A percentile compares a stretch with the other conserved stretches of the same genome.
Evolutionary conservation across 1,139 yeast species (phyloP).

Genomic region (Petasospora fabianii): DNA sequence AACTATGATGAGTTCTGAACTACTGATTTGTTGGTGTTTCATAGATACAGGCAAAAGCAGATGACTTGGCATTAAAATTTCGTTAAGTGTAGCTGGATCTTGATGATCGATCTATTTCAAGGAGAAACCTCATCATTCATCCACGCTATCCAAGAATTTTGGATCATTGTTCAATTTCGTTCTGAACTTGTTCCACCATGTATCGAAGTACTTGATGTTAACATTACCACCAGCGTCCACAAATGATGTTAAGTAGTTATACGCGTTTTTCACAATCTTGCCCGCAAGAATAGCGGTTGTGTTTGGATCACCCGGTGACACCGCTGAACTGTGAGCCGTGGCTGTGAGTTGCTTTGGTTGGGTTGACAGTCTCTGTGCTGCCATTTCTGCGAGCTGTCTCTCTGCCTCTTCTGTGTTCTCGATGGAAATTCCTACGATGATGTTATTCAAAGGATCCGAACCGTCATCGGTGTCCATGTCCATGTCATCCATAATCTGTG

Average conservation of each 20-base stretch:
- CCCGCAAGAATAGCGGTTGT: constrained; percentile 57
- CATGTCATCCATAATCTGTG: constrained; percentile 32
- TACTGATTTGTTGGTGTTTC: too few relatives aligned
- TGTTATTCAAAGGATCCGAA: constrained; percentile 24
- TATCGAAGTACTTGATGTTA: constrained; percentile 83
- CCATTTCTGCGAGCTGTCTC: constrained; percentile 40
- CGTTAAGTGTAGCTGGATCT: too few relatives aligned
- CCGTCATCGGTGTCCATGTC: constrained; percentile 39
- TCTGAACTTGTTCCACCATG: constrained; percentile 95
- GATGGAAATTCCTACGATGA: constrained; percentile 83
- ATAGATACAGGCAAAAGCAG: too few relatives aligned
- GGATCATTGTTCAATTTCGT: constrained; percentile 75
- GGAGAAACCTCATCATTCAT: too few relatives aligned
- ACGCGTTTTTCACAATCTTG: constrained; percentile 86
- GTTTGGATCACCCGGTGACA: constrained; percentile 28
- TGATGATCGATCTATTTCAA: neutral
- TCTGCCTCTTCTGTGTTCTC: constrained; percentile 70
- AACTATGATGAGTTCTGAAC: constrained; percentile 47
- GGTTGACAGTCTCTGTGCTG: constrained; percentile 29
- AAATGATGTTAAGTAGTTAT: constrained; percentile 83
- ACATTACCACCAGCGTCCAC: constrained; percentile 75
- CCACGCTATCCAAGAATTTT: constrained; percentile 56
- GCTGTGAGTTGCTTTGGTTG: constrained; percentile 25
- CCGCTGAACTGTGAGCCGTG: constrained; percentile 14
- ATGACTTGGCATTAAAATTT: too few relatives aligned